Evolutionary conservation across 176 grass and related monocot species (phyloP).

Genomic region (Musa schizocarpa): DNA sequence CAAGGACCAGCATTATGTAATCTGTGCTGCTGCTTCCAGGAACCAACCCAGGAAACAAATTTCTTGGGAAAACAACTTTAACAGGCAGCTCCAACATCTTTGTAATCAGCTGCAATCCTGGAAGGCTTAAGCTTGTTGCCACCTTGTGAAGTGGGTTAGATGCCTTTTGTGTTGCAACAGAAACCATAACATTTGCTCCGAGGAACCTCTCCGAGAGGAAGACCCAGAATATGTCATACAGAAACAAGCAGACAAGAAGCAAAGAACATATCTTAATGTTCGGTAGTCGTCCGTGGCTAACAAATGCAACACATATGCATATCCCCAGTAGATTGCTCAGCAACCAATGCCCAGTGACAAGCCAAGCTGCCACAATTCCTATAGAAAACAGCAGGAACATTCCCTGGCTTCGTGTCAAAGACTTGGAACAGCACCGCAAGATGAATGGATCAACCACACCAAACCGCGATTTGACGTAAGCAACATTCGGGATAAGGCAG

Average conservation of each 20-base stretch:
- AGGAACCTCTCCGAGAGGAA: slow-evolving; percentile 93
- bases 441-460: no score
- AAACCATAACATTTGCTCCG: slow-evolving; percentile 98
- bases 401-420: no score
- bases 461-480: no score
- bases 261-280: slow-evolving; percentile 24
- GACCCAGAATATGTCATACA: slow-evolving; percentile 96
- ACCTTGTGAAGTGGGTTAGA: slow-evolving; percentile 92
- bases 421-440: no score
- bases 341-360: no score
- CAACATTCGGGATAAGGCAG: no score
- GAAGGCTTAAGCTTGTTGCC: slow-evolving; percentile 71
- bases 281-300: no score
- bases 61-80: slow-evolving; percentile 90
- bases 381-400: no score
- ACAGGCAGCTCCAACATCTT: slow-evolving; percentile 95
- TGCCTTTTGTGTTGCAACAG: slow-evolving; percentile 94
- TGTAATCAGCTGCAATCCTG: slow-evolving; percentile 69
- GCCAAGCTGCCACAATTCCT: no score
- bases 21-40: slow-evolving; percentile 60
- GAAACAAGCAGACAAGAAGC: slow-evolving; percentile 78
- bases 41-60: slow-evolving; percentile 69
- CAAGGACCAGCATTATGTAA: slow-evolving; percentile 97
- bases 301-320: no score
- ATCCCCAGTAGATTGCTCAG: no score